Conservation (phyloP, 805 yeast genomes). For the Teunomyces pallodes region DNA sequence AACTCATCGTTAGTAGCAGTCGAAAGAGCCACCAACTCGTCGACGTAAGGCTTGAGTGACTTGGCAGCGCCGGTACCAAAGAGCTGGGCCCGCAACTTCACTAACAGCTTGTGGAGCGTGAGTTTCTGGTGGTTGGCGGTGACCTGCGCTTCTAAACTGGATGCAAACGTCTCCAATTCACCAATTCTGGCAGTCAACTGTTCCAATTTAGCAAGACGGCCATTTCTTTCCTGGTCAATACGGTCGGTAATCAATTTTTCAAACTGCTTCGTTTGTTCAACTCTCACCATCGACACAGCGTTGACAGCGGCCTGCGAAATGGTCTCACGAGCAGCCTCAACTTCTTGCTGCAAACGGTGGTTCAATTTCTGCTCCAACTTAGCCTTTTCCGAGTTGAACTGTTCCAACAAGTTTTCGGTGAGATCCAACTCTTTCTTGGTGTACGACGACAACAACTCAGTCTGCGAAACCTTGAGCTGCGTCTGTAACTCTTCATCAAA, state of each 20-base stretch:
- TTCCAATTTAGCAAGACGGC: conserved; percentile 68
- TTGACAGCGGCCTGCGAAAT: conserved; percentile 72
- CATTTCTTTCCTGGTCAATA: conserved; percentile 61
- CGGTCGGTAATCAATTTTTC: conserved; percentile 54
- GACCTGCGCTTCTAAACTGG: conserved; percentile 38
- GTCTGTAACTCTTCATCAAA: conserved; percentile 37
- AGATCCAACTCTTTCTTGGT: conserved; percentile 54
- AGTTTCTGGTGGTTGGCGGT: conserved; percentile 32
- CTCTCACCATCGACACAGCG: conserved; percentile 62
- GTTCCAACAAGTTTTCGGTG: conserved; percentile 56
- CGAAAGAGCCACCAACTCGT: conserved; percentile 24
- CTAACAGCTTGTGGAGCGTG: conserved; percentile 28
- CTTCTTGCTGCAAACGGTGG: conserved; percentile 57
- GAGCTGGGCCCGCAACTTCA: conserved; percentile 32
- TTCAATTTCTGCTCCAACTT: conserved; percentile 60
- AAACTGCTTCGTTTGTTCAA: conserved; percentile 67
- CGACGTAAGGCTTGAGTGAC: conserved; percentile 38
- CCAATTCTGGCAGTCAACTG: conserved; percentile 55
- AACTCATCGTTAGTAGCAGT: conserved; percentile 31
- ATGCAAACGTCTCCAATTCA: conserved; percentile 55
- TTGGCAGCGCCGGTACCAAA: conserved; percentile 22
- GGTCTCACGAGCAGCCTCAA: conserved; percentile 63
- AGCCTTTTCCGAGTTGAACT: conserved; percentile 60
- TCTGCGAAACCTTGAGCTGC: conserved; percentile 36
- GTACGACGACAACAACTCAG: conserved; percentile 37